A percentile compares a stretch with the other conserved stretches of the same genome.
Evolutionary conservation across 2,329 filamentous ascomycete genomes (phyloP).

Genomic region (Epichloe bromicola): DNA sequence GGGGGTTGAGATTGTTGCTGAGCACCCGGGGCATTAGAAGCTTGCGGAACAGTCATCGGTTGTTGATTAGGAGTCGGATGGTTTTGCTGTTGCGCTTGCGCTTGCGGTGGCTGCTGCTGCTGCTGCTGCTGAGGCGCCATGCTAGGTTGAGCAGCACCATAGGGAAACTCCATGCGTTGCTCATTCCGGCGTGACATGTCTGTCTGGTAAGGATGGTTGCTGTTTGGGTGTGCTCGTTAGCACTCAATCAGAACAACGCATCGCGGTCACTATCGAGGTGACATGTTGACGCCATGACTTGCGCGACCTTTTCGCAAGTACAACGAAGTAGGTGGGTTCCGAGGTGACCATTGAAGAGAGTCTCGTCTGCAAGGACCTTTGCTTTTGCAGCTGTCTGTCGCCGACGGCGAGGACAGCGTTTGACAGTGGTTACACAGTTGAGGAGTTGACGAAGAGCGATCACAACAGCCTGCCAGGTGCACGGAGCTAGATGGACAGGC

Average conservation of each 20-base stretch:
- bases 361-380: not conserved
- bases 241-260: conserved; percentile 1
- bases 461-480: not conserved
- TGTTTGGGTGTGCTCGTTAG: conserved; percentile 18
- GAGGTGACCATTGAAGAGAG: not conserved
- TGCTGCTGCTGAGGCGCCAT: conserved; percentile 24
- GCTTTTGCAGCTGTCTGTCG: not conserved
- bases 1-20: conserved; percentile 26
- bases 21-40: conserved; percentile 15
- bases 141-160: conserved; percentile 25
- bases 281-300: not conserved
- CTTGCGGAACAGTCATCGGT: conserved; percentile 32
- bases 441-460: not conserved
- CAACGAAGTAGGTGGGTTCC: not conserved
- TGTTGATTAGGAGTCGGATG: conserved; percentile 27
- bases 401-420: not conserved
- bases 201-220: conserved; percentile 36
- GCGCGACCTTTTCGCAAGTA: not conserved
- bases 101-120: conserved; percentile 20
- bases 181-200: conserved; percentile 36
- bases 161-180: conserved; percentile 28
- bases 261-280: not conserved
- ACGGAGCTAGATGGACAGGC: not conserved
- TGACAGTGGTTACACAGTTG: not conserved
- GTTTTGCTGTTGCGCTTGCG: conserved; percentile 17